Percentiles rank a stretch among this genome's conserved stretches.
phyloP scores from a whole-genome alignment of 2,329 filamentous ascomycete genomes.

The Hortaea werneckii region DNA sequence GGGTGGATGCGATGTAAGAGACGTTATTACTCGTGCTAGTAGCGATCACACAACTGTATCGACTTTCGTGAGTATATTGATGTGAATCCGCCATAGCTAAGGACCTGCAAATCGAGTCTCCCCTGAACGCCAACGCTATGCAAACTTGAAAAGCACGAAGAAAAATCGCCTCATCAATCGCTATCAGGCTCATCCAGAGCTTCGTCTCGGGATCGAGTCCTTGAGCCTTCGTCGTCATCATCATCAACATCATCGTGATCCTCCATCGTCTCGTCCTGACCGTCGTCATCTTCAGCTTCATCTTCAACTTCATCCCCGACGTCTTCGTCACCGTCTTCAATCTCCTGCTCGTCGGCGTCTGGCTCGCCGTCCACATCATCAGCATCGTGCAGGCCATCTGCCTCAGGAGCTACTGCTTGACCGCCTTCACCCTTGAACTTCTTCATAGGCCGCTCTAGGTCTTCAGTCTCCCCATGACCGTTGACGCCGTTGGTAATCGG shows the following conservation, averaged over 20 bases:
- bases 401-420: slow-evolving; percentile 29
- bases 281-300: slow-evolving; percentile 34
- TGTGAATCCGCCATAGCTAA: no score
- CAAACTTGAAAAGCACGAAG: no score
- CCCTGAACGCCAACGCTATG: no score
- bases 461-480: slow-evolving; percentile 22
- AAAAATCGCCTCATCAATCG: slow-evolving; percentile 11
- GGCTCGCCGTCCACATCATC: slow-evolving; percentile 43
- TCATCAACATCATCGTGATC: slow-evolving; percentile 29
- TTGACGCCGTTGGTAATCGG: slow-evolving; percentile 12
- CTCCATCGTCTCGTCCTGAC: slow-evolving; percentile 41
- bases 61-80: no score
- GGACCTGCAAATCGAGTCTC: no score
- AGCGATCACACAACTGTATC: no score
- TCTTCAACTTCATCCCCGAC: slow-evolving; percentile 33
- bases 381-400: slow-evolving; percentile 36
- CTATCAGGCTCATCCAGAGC: slow-evolving; percentile 26
- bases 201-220: slow-evolving; percentile 14
- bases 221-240: slow-evolving; percentile 28
- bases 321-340: slow-evolving; percentile 37
- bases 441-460: slow-evolving; percentile 40
- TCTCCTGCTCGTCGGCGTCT: slow-evolving; percentile 46
- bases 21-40: no score
- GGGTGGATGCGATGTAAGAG: no score
- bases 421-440: slow-evolving; percentile 38